Evolutionary conservation across 73 alveolate genomes (phyloP), one percentile per base, ranked within the genome.

Genomic region (Paramecium pentaurelia): DNA sequence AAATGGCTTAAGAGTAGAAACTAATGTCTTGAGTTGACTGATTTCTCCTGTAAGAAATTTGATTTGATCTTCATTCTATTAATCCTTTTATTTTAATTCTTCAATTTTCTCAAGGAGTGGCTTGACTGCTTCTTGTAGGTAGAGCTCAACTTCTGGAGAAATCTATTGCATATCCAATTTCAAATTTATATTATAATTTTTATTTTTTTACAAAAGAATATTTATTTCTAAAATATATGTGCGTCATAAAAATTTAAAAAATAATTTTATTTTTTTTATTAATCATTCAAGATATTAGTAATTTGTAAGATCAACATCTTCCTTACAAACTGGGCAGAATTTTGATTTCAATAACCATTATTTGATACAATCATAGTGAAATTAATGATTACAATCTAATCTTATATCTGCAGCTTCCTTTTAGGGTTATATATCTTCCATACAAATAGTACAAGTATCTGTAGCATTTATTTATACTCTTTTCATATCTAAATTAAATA

Each of bases 141-240:
- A 68, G n/a, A 28, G 28, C 47, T 68, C 84, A 32, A 68, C 84
- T 14, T 68, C 84, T 68, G 84, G 84, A 68, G 84, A 68, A 68
- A 68, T 68, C 84, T 68, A 68, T 68, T 68, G 22, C 84, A 68
- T 68, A 68, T 73, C 87, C 87, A 32, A 28, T 34, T 68, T 68
- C 47, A 68, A 68, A 68, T 32, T 64, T 64, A 68, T 32, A 68
- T 68, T 68, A 28, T 32, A 68, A 28, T 11, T 68, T 68, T 27
- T 27, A 18, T 60, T 68, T 28, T 34, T 68, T 68, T 32, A 28
- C 47, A 32, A 68, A 32, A 32, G 30, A 28, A 64, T 64, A 32
- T 51, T 64, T 32, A 64, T 64, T 32, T 10, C 47, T 28, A 7
- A 64, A 64, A 11, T 64, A 16, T 0, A 64, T 64, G 84, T 25